Base-by-base conservation (phyloP, 2,329 filamentous ascomycete genomes). In the Cercospora zeina region DNA sequence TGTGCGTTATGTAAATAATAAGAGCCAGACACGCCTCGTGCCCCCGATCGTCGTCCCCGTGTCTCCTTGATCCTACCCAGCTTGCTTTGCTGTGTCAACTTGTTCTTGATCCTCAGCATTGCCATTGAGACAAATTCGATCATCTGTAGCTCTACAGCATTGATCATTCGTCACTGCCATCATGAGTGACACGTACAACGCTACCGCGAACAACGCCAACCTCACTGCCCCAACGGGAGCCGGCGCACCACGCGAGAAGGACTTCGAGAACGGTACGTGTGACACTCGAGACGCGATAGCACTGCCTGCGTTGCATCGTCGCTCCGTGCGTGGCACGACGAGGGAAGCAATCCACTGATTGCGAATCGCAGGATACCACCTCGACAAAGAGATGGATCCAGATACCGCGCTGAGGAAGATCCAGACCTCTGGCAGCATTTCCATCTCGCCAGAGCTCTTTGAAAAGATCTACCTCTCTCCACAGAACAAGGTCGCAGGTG, bases 381-480 rank as follows among this genome's bases (percentile, higher is more conserved):
- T 78, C 11, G 72, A 74, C 55, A 61, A 67, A 58, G 68, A 72
- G 58, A 66, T 73, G 64, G 72, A 75, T 39, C 65, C 70, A 8
- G 76, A 77, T 16, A 70, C 74, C 59, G 79, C 79, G 7, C 66
- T 82, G 61, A 73, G 71, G 60, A 75, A 76, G 53, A 80, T 81
- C 66, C 75, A 78, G 31, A 84, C 82, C 1, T 80, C 81, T 30
- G 82, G 82, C 62, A 82, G 80, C 70, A 78, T 83, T 53, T 82
- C 81, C 50, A 82, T 83, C 68, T 79, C 78, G 3, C 81, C 81
- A 1, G 81, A 83, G 67, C 76, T 82, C 2, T 82, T 83, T 68
- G 81, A 83, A 71, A 82, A 82, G 72, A 76, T 83, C 54, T 83
- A 82, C 63, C 76, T 82, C 1, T 79, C 79, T 36, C 81, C 81